These are phyloP conservation scores for Pyrenophora tritici-repentis DNA, from an alignment of 2,329 filamentous ascomycete species.

Conservation along the genomic window DNA sequence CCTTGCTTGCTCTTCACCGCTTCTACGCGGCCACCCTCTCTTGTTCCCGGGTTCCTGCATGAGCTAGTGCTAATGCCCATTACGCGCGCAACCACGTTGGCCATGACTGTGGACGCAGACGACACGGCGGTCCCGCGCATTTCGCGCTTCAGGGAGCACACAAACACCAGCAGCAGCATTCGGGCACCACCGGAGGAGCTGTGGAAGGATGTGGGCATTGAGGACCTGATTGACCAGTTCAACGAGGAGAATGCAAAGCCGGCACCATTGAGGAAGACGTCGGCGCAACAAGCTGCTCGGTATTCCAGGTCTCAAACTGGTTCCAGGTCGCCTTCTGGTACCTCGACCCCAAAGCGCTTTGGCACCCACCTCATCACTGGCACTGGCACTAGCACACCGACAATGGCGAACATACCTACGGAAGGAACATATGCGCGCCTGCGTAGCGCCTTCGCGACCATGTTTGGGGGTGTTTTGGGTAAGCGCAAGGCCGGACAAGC, in stretches of 20 bases:
- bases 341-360: conserved; percentile 2
- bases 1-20: conserved; percentile 3
- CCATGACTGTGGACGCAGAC: conserved; percentile 26
- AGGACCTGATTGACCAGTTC: conserved; percentile 32
- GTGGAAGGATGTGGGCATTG: conserved; percentile 34
- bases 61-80: conserved; percentile 6
- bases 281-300: conserved; percentile 2
- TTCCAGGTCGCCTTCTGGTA: conserved; percentile 1
- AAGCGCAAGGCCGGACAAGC: conserved; percentile 39
- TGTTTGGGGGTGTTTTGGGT: conserved; percentile 34
- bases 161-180: conserved; percentile 37
- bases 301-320: not conserved
- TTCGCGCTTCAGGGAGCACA: conserved; percentile 38
- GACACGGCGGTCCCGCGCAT: conserved; percentile 28
- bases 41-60: not conserved
- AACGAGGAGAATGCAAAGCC: conserved; percentile 31
- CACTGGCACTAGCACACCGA: conserved; percentile 3
- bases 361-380: not conserved
- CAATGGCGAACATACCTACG: conserved; percentile 4
- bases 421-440: conserved; percentile 38
- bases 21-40: not conserved
- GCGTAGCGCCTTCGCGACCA: conserved; percentile 31
- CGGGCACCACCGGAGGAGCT: conserved; percentile 38
- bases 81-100: conserved; percentile 12
- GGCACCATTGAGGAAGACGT: conserved; percentile 12